Conservation (phyloP, 2,329 filamentous ascomycete genomes). For the Phialocephala sp. region DNA sequence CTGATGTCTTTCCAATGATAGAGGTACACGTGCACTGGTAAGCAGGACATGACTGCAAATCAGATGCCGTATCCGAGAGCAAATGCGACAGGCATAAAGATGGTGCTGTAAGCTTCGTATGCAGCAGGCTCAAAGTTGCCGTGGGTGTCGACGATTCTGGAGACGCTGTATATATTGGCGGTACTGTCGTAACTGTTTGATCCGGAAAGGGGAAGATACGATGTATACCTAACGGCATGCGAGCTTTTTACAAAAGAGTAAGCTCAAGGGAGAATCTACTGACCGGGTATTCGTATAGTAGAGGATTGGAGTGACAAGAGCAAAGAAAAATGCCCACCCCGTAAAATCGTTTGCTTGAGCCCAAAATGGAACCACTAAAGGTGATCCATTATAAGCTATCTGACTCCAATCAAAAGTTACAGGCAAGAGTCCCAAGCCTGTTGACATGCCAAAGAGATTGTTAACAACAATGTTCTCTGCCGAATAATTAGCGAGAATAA, state of each 20-base stretch:
- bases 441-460: constrained; percentile 42
- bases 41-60: constrained; percentile 65
- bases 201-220: constrained; percentile 66
- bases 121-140: constrained; percentile 62
- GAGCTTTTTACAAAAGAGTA: neutral
- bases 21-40: constrained; percentile 67
- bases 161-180: constrained; percentile 63
- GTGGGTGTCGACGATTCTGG: constrained; percentile 59
- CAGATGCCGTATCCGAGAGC: constrained; percentile 61
- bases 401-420: constrained; percentile 76
- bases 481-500: neutral
- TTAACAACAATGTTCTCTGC: constrained; percentile 49
- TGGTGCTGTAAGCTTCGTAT: constrained; percentile 68
- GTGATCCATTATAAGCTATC: constrained; percentile 21
- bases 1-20: constrained; percentile 71
- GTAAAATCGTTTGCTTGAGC: constrained; percentile 76
- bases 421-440: constrained; percentile 69
- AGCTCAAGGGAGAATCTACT: neutral
- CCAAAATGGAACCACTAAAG: constrained; percentile 66
- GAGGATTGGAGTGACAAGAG: constrained; percentile 60
- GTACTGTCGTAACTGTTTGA: constrained; percentile 69
- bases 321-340: constrained; percentile 68
- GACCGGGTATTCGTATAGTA: constrained; percentile 69
- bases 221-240: constrained; percentile 41
- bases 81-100: constrained; percentile 67